These are phyloP conservation scores for Gossypium laxum DNA, from an alignment of 441 rosid genomes.

Conservation along the genomic window DNA sequence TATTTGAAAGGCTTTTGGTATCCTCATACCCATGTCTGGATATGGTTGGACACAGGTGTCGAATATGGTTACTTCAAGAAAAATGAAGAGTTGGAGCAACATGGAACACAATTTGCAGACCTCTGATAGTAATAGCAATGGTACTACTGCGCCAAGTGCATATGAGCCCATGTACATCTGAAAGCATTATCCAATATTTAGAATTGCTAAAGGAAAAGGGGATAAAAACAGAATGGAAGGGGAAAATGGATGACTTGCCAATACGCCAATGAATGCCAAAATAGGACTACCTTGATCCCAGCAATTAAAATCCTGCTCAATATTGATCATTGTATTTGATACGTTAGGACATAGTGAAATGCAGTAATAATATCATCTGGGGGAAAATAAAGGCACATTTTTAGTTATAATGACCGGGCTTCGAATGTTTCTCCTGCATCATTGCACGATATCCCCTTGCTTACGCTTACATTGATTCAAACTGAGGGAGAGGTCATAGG, in stretches of 20 bases:
- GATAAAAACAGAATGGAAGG: neutral
- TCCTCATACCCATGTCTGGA: neutral
- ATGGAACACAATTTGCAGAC: conserved; percentile 3
- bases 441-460: neutral
- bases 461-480: neutral
- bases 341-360: neutral
- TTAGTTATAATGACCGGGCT: neutral
- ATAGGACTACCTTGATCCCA: conserved; percentile 20
- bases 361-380: neutral
- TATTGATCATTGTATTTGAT: neutral
- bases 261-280: conserved; percentile 22
- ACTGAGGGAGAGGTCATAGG: too few relatives aligned
- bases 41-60: neutral
- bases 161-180: conserved; percentile 24
- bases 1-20: neutral
- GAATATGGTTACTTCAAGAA: neutral
- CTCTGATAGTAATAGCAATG: conserved; percentile 47
- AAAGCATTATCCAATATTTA: neutral
- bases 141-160: conserved; percentile 30
- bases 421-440: neutral
- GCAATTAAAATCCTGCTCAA: conserved; percentile 21
- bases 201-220: neutral
- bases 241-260: conserved; percentile 16
- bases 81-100: neutral
- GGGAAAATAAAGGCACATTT: neutral